phyloP scores from a whole-genome alignment of 2,329 filamentous ascomycete species.

The Aspergillus sp. region DNA sequence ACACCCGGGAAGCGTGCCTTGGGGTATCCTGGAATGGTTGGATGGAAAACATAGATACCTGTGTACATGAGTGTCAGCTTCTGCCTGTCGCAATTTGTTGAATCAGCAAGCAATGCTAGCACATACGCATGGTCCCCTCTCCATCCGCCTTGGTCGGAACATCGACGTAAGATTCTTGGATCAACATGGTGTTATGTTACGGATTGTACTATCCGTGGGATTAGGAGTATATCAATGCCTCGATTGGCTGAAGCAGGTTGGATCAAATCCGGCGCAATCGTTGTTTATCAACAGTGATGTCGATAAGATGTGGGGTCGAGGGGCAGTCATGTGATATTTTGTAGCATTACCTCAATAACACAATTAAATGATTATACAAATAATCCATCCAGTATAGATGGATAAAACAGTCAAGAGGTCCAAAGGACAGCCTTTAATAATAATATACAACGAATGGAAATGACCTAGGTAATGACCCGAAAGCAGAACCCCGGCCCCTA shows the following conservation, averaged over 20 bases:
- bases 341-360: slow-evolving; percentile 1
- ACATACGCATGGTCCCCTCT: slow-evolving; percentile 33
- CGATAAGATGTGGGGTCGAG: slow-evolving; percentile 17
- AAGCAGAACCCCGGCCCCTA: no score
- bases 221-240: background rate
- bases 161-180: slow-evolving; percentile 31
- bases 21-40: slow-evolving; percentile 74
- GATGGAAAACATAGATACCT: slow-evolving; percentile 89
- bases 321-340: slow-evolving; percentile 16
- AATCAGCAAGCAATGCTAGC: no score
- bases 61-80: slow-evolving; percentile 3
- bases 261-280: background rate
- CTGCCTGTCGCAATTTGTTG: no score
- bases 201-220: background rate
- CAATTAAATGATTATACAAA: no score
- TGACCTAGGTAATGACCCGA: no score
- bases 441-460: no score
- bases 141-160: slow-evolving; percentile 34
- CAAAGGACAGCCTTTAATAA: no score
- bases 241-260: background rate
- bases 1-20: slow-evolving; percentile 86
- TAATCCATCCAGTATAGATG: no score
- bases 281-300: slow-evolving; percentile 1
- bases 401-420: no score
- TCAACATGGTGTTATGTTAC: slow-evolving; percentile 21